Conservation (phyloP, 495 filamentous ascomycete species). For the Penicillium herquei region DNA sequence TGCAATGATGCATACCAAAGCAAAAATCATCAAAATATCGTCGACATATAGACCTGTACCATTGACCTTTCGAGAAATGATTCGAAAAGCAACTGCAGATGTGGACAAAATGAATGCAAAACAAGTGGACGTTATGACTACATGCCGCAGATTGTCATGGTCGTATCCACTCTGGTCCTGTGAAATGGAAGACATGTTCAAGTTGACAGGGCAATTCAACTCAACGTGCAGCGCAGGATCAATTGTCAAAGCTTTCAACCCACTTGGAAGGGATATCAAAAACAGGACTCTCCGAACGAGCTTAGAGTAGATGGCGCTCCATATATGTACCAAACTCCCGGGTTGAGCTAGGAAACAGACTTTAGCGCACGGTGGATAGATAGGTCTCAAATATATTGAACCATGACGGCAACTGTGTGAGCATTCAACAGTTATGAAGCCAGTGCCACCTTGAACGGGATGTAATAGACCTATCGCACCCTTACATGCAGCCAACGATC, state of each 20-base stretch:
- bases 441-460: neutral
- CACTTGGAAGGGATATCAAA: neutral
- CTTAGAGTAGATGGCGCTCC: neutral
- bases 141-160: slow-evolving; percentile 25
- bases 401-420: neutral
- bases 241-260: neutral
- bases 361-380: neutral
- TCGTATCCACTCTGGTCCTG: slow-evolving; percentile 12
- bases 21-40: slow-evolving; percentile 21
- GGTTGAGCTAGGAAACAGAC: neutral
- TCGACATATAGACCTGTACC: slow-evolving; percentile 20
- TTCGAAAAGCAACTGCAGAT: slow-evolving; percentile 20
- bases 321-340: too few species aligned
- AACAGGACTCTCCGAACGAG: neutral
- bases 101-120: slow-evolving; percentile 27
- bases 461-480: slow-evolving; percentile 15
- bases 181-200: slow-evolving; percentile 11
- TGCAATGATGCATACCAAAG: slow-evolving; percentile 8
- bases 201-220: too few species aligned
- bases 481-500: slow-evolving; percentile 17
- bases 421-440: neutral
- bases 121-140: slow-evolving; percentile 25
- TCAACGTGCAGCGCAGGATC: too few species aligned
- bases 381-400: slow-evolving; percentile 11
- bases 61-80: slow-evolving; percentile 24